Percentiles rank a stretch among this genome's conserved stretches.
Evolutionary conservation across 371 early-diverging fungal genomes (phyloP).

Genomic region (Syncephalastrum monosporum): DNA sequence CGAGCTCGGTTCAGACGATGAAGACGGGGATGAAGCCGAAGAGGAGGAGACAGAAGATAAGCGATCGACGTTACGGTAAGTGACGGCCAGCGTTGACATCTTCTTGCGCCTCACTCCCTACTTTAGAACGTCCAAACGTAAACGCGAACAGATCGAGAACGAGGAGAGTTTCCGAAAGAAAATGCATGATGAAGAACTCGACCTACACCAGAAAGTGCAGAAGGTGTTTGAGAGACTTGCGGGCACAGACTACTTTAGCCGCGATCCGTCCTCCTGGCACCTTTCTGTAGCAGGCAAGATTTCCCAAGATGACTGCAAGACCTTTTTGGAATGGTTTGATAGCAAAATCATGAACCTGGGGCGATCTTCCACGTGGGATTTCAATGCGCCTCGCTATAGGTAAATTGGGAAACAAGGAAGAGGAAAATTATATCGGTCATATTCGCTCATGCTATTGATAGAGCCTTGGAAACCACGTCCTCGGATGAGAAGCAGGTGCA

Average conservation of each 20-base stretch:
- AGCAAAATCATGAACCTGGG: slow-evolving; percentile 38
- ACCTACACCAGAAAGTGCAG: slow-evolving; percentile 38
- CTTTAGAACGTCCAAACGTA: slow-evolving; percentile 59
- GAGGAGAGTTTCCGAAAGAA: slow-evolving; percentile 52
- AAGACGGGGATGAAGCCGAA: slow-evolving; percentile 23
- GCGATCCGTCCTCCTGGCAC: too few species aligned
- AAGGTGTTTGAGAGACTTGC: slow-evolving; percentile 31
- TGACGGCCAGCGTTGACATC: neutral
- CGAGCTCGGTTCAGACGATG: slow-evolving; percentile 9
- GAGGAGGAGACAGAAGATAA: slow-evolving; percentile 44
- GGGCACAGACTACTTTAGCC: too few species aligned
- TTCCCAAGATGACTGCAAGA: neutral
- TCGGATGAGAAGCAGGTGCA: too few species aligned
- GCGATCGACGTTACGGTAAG: slow-evolving; percentile 51
- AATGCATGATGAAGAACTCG: slow-evolving; percentile 55
- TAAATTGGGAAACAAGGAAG: slow-evolving; percentile 2
- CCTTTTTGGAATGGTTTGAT: slow-evolving; percentile 46
- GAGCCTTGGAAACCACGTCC: too few species aligned
- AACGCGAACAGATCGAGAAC: slow-evolving; percentile 54
- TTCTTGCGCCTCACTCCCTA: neutral
- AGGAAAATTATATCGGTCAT: too few species aligned
- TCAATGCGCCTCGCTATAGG: slow-evolving; percentile 16
- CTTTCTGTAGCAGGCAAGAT: too few species aligned
- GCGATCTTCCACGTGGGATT: slow-evolving; percentile 31
- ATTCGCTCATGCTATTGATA: too few species aligned